These are phyloP conservation scores for Trametes gibbosa DNA, from an alignment of 768 basidiomycete genomes.

Conservation along the genomic window DNA sequence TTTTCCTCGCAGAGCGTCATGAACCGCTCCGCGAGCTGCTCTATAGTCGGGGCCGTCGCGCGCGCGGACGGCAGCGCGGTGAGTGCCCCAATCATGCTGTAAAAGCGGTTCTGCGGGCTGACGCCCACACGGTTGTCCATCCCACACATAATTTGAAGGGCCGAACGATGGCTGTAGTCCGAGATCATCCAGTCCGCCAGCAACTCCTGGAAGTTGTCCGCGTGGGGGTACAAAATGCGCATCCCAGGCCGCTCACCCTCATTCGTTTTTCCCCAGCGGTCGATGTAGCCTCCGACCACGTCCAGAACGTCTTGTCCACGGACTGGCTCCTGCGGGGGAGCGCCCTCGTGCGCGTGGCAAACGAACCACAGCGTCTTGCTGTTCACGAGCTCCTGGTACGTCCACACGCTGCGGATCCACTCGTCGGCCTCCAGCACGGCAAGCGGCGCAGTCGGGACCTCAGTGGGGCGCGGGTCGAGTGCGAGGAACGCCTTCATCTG, in stretches of 20 bases:
- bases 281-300: constrained; percentile 11
- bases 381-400: constrained; percentile 23
- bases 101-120: constrained; percentile 18
- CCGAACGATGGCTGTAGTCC: constrained; percentile 15
- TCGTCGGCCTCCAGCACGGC: constrained; percentile 20
- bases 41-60: constrained; percentile 13
- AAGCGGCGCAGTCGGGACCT: constrained; percentile 1
- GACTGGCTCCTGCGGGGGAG: not conserved
- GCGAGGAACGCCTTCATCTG: constrained; percentile 12
- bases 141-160: constrained; percentile 16
- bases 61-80: constrained; percentile 10
- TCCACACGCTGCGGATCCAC: constrained; percentile 24
- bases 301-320: constrained; percentile 3
- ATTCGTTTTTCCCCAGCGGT: not conserved
- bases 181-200: constrained; percentile 10
- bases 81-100: constrained; percentile 22
- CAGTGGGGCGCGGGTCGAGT: not conserved
- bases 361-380: constrained; percentile 10
- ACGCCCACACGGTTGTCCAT: constrained; percentile 5
- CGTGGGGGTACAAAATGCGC: constrained; percentile 7
- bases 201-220: constrained; percentile 21
- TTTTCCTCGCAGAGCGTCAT: constrained; percentile 22
- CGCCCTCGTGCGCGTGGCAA: not conserved
- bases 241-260: not conserved
- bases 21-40: constrained; percentile 18